Evolutionary conservation across 1,284 basidiomycete genomes (phyloP), one percentile per base, ranked within the genome.

Genomic region (Anthracocystis setariae): DNA sequence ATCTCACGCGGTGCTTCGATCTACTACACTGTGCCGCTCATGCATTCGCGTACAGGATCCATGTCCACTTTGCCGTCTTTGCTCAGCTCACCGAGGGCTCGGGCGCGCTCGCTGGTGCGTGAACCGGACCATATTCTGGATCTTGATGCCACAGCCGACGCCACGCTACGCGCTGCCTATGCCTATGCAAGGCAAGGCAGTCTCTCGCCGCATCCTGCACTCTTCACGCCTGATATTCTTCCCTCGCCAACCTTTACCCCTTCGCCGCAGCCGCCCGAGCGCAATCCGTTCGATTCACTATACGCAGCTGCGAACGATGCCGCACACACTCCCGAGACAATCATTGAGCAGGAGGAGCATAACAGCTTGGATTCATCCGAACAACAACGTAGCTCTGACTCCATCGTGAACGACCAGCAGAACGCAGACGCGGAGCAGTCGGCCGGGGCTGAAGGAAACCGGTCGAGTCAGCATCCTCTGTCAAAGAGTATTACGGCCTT

Each of bases 161-260:
- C 44, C 21, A 60, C 63, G 2, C 58, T 53, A 50, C 54, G 67
- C 23, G 49, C 46, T 23, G 45, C 58, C 1, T 44, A 68, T 25
- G 47, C 51, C 29, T 50, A 45, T 18, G 49, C 56, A 2, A 48
- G 60, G 35, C 48, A 59, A n/a, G 63, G 49, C 5, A 72, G 60
- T 32, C 46, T 73, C 9, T 73, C 65, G 17, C 70, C 70, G n/a
- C 32, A 59, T 24, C 50, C 60, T 17, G 49, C 54, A 4, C 56
- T 73, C 21, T 68, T 63, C 38, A 72, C 73, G 15, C 73, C 73
- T 2, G 73, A 74, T 23, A 53, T 63, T 24, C 50, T 72, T 18
- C 73, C 73, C 15, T 74, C 73, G 21, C 73, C 68, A 0, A 68
- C 60, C 0, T 74, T 74, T 44, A 64, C 71, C 38, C 67, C 74